Conservation (phyloP, 768 basidiomycete genomes). For the Pleurotus cornucopiae region DNA sequence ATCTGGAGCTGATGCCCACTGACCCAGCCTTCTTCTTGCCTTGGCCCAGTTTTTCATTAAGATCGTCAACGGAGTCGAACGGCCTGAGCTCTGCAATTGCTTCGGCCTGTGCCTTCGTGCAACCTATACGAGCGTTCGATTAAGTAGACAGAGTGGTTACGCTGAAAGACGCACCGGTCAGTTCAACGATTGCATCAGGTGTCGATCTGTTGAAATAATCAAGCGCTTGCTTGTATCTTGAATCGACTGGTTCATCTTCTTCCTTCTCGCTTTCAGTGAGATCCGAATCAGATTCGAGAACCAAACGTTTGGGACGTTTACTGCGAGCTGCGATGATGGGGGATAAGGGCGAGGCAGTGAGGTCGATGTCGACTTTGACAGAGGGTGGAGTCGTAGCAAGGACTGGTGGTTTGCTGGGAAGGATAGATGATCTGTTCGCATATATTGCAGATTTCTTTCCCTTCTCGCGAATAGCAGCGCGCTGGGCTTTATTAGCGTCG, state of each 20-base stretch:
- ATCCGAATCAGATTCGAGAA: conserved; percentile 69
- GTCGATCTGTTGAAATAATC: conserved; percentile 66
- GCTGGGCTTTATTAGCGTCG: conserved; percentile 64
- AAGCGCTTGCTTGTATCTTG: conserved; percentile 37
- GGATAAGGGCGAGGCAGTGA: conserved; percentile 28
- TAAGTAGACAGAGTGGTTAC: conserved; percentile 5
- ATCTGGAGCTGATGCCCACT: conserved; percentile 78
- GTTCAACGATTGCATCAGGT: conserved; percentile 62
- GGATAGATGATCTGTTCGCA: conserved; percentile 49
- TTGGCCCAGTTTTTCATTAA: conserved; percentile 72
- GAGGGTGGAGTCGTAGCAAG: conserved; percentile 33
- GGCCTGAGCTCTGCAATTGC: conserved; percentile 77
- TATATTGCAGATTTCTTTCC: conserved; percentile 84
- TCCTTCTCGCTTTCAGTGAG: conserved; percentile 31
- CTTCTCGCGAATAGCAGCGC: conserved; percentile 65
- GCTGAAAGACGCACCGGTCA: conserved; percentile 53
- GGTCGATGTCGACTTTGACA: conserved; percentile 33
- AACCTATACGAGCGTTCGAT: conserved; percentile 45
- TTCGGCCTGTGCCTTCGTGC: conserved; percentile 75
- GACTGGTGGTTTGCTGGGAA: conserved; percentile 36
- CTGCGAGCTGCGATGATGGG: conserved; percentile 38
- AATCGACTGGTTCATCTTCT: background rate
- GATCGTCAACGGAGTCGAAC: conserved; percentile 70
- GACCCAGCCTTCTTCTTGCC: conserved; percentile 85
- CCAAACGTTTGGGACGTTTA: conserved; percentile 53